Base-by-base conservation (phyloP, 257 asterid species). In the Solanum sejunctum region DNA sequence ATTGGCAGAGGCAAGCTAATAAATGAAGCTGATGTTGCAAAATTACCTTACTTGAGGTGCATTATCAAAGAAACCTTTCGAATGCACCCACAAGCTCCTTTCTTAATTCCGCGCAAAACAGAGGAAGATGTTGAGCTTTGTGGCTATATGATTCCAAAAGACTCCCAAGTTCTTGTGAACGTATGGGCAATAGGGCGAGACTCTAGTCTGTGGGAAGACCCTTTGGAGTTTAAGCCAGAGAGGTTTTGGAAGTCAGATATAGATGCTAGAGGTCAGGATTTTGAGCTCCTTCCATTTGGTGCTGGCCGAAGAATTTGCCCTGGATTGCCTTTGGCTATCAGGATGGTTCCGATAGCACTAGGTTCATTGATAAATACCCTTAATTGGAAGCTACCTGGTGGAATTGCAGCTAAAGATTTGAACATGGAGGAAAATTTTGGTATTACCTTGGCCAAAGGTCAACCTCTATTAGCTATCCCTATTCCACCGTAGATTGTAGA, bases 61-160 rank as follows among this genome's bases (percentile, higher is more conserved):
- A 57, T 82, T 5, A 61, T 88, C 3, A 88, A 79, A 54, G 89
- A 88, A 80, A 88, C 88, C 81, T 57, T 86, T 39, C 9, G 86
- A 51, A 16, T 86, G n/a, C 89, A 86, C 71, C 85, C 89, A 28
- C 81, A 84, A 1, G 87, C 12, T 16, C 90, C 90, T 2, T 83
- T 84, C 86, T 21, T 89, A 83, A 28, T 87, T 43, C 88, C 89
- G 0, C 88, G 86, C 43, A 55, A 16, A 56, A 84, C 52, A 3
- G 87, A 81, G 13, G 81, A 85, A 57, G 85, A 85, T 41, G 80
- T 73, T 45, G 87, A 89, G 9, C 41, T 85, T 28, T 67, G 11
- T 69, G 51, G 77, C 51, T 69, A 36, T 69, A 69, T 20, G 9
- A 18, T 69, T 39, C 78, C 28, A 9, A 69, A 39, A 69, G 23